Evolutionary conservation across 1,139 yeast genomes (phyloP).

Genomic region (Saccharomyces hybrid): DNA sequence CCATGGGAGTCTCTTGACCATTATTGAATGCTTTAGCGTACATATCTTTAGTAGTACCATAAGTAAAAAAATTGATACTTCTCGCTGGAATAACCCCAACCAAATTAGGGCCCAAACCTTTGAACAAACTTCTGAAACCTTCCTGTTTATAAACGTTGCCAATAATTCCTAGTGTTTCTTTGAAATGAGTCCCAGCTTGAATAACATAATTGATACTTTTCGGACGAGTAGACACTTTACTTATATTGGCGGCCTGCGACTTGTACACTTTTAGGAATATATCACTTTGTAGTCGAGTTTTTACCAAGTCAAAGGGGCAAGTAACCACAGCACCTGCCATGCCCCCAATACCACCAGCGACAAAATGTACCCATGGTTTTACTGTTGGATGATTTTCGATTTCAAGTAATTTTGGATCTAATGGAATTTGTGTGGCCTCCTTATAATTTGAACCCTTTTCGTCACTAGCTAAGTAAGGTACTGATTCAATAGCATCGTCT

Average conservation of each 20-base stretch:
- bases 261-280: slow-evolving; percentile 36
- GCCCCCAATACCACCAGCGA: slow-evolving; percentile 99
- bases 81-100: slow-evolving; percentile 99
- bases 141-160: slow-evolving; percentile 62
- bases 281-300: slow-evolving; percentile 90
- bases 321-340: slow-evolving; percentile 95
- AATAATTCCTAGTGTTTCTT: slow-evolving; percentile 72
- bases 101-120: slow-evolving; percentile 92
- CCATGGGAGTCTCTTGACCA: slow-evolving; percentile 75
- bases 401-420: slow-evolving; percentile 8
- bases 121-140: slow-evolving; percentile 80
- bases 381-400: slow-evolving; percentile 32
- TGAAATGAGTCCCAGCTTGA: slow-evolving; percentile 60
- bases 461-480: slow-evolving; percentile 59
- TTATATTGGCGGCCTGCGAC: slow-evolving; percentile 15
- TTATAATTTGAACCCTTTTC: slow-evolving; percentile 40
- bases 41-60: slow-evolving; percentile 81
- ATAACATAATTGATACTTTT: slow-evolving; percentile 27
- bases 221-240: slow-evolving; percentile 4
- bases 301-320: slow-evolving; percentile 93
- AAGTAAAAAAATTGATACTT: slow-evolving; percentile 92
- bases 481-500: slow-evolving; percentile 50
- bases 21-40: slow-evolving; percentile 57
- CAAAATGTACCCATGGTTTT: slow-evolving; percentile 90
- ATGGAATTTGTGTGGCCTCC: slow-evolving; percentile 15